phyloP scores from a whole-genome alignment of 129 eudicot genomes.

The Chrysanthemum lavandulifolium region DNA sequence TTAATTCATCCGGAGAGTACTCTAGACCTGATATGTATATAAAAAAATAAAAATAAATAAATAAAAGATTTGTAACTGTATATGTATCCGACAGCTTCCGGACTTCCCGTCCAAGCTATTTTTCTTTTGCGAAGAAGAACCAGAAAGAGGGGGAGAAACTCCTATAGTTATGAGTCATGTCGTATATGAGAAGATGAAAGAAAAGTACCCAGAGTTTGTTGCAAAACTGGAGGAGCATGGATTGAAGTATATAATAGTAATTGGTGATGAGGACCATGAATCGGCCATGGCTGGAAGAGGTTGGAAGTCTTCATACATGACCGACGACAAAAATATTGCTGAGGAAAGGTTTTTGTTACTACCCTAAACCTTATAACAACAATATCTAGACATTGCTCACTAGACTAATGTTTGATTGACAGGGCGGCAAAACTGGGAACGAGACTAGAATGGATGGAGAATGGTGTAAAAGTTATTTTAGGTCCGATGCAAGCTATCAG shows the following conservation, averaged over 20 bases:
- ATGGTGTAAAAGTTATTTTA: constrained; percentile 5
- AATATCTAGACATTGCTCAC: too few species aligned
- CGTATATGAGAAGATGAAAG: constrained; percentile 11
- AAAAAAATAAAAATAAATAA: too few species aligned
- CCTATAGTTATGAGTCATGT: constrained; percentile 13
- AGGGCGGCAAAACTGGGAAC: constrained; percentile 17
- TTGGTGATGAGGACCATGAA: neutral
- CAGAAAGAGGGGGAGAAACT: constrained; percentile 28
- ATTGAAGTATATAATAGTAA: neutral
- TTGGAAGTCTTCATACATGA: constrained; percentile 21
- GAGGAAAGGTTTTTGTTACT: constrained; percentile 14
- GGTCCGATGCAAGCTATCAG: constrained; percentile 18
- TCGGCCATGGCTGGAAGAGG: constrained; percentile 11
- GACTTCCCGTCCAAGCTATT: constrained; percentile 18
- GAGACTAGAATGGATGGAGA: constrained; percentile 13
- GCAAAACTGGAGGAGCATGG: constrained; percentile 17
- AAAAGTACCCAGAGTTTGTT: constrained; percentile 20
- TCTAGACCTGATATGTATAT: too few species aligned
- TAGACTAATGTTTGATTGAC: neutral
- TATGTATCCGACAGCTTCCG: constrained; percentile 26
- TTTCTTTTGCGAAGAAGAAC: constrained; percentile 31
- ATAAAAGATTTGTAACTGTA: too few species aligned
- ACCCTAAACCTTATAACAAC: too few species aligned
- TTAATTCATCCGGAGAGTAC: too few species aligned
- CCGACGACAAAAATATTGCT: constrained; percentile 13